A percentile compares a stretch with the other conserved stretches of the same genome.
phyloP scores from a whole-genome alignment of 129 eudicot genomes.

The Apium graveolens region DNA sequence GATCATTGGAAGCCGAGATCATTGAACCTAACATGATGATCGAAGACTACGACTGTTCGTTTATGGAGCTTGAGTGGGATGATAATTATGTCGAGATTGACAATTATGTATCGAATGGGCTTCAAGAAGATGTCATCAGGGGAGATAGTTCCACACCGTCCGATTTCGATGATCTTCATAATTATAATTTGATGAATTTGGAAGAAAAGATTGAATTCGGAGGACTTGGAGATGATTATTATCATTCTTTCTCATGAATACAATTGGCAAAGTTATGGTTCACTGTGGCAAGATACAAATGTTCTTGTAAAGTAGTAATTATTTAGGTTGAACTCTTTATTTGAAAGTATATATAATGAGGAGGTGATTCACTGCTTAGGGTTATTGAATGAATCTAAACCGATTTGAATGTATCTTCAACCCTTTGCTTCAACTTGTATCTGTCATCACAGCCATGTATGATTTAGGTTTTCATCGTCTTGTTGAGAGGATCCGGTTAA shows the following conservation, averaged over 20 bases:
- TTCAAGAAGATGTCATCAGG: slow-evolving; percentile 1
- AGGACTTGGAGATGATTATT: neutral
- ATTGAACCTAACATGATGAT: slow-evolving; percentile 22
- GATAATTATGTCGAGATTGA: slow-evolving; percentile 17
- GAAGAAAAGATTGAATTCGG: slow-evolving; percentile 12
- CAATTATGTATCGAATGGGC: neutral
- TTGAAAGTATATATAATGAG: neutral
- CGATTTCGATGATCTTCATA: neutral
- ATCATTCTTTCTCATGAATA: neutral
- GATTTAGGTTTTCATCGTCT: too few species aligned
- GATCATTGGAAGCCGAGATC: slow-evolving; percentile 58
- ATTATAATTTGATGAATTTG: slow-evolving; percentile 30
- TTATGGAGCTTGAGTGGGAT: slow-evolving; percentile 28
- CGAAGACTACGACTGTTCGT: slow-evolving; percentile 16
- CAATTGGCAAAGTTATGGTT: slow-evolving; percentile 2
- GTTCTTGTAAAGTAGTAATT: neutral
- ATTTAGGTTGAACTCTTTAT: neutral
- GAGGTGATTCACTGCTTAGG: too few species aligned
- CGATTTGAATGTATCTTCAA: too few species aligned
- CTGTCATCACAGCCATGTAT: too few species aligned
- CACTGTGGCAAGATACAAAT: slow-evolving; percentile 12
- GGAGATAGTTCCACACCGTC: neutral
- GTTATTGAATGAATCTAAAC: too few species aligned
- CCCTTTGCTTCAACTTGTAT: too few species aligned
- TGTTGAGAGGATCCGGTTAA: too few species aligned